Evolutionary conservation across 257 asterid genomes (phyloP).

Genomic region (Przewalskia tangutica): DNA sequence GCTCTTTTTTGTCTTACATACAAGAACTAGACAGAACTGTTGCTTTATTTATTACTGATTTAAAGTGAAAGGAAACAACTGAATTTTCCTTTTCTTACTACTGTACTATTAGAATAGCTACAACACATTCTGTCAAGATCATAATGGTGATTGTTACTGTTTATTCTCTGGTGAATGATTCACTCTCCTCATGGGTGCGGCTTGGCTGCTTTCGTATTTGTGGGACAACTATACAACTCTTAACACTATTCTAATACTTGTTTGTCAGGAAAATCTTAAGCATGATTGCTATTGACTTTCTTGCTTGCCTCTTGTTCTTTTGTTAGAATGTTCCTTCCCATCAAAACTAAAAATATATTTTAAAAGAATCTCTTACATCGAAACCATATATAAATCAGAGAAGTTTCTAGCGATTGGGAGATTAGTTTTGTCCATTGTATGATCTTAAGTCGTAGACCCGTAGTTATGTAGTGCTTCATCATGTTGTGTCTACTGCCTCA

Average conservation of each 20-base stretch:
- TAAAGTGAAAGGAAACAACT: background rate
- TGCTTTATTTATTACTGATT: background rate
- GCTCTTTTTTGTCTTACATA: background rate
- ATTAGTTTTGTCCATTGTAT: background rate
- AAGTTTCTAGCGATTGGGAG: background rate
- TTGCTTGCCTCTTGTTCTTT: background rate
- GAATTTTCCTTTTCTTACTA: background rate
- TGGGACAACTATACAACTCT: background rate
- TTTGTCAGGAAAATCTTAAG: background rate
- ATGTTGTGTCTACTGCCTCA: constrained; percentile 22
- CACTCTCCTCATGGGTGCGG: background rate
- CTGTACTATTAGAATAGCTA: background rate
- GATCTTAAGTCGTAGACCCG: background rate
- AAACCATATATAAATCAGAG: too few species aligned
- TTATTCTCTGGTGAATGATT: background rate
- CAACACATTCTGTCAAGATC: background rate
- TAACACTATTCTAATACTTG: background rate
- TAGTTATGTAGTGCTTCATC: background rate
- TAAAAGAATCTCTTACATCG: too few species aligned
- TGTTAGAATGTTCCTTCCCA: background rate
- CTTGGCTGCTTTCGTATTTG: background rate
- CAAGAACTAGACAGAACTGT: background rate
- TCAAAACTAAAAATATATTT: background rate
- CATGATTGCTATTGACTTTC: background rate
- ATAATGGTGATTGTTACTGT: background rate